These are phyloP conservation scores for Nothomitra cinnamomea DNA, from an alignment of 2,329 filamentous ascomycete species.

Conservation along the genomic window DNA sequence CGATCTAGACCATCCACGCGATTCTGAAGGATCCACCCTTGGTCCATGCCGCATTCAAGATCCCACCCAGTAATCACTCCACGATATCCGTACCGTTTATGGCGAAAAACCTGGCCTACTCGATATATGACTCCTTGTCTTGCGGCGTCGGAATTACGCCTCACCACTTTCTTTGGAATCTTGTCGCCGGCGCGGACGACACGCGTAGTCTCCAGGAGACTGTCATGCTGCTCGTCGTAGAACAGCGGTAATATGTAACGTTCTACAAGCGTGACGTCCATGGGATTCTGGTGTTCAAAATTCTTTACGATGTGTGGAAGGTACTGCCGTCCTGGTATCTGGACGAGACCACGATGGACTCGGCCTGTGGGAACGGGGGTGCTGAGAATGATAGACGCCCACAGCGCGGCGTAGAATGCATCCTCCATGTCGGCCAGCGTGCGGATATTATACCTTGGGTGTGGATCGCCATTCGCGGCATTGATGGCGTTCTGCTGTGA, in stretches of 20 bases:
- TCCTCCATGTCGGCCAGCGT: conserved; percentile 34
- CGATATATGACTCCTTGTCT: conserved; percentile 37
- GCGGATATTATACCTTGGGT: not conserved
- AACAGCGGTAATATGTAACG: conserved; percentile 50
- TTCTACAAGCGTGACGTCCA: conserved; percentile 56
- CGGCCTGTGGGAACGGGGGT: conserved; percentile 1
- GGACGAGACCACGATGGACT: conserved; percentile 16
- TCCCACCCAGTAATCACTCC: conserved; percentile 87
- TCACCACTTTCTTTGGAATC: conserved; percentile 31
- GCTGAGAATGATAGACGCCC: conserved; percentile 46
- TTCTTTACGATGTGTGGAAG: conserved; percentile 48
- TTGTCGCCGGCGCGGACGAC: conserved; percentile 38
- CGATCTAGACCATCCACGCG: conserved; percentile 41
- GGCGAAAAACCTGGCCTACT: conserved; percentile 71
- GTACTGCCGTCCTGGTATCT: conserved; percentile 37
- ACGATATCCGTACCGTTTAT: conserved; percentile 62
- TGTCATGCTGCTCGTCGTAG: conserved; percentile 33
- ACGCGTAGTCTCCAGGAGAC: conserved; percentile 35
- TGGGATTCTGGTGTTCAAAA: conserved; percentile 47
- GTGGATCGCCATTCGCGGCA: conserved; percentile 8
- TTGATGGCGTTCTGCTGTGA: conserved; percentile 22
- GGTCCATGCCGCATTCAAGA: conserved; percentile 36
- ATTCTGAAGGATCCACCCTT: conserved; percentile 47
- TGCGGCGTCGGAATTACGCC: not conserved
- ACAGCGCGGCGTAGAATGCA: conserved; percentile 56